Conservation (phyloP, 2,329 filamentous ascomycete species). For the Aurifilum marmelostoma region DNA sequence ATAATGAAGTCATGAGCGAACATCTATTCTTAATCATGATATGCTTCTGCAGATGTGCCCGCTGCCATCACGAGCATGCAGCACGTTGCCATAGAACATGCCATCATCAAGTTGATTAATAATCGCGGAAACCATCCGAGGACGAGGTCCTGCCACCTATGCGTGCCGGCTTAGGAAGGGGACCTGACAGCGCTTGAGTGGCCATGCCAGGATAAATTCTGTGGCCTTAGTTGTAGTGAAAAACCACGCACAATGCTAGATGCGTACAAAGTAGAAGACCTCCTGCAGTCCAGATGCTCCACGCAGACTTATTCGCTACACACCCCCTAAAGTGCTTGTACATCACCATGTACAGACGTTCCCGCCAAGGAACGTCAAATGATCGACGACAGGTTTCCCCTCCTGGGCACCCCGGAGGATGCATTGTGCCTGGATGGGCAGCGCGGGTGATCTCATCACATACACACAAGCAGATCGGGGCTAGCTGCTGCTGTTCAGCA, state of each 20-base stretch:
- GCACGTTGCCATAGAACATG: background rate
- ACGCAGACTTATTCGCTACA: too few relatives aligned
- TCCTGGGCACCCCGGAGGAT: background rate
- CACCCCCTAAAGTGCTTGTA: too few relatives aligned
- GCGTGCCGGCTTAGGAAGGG: background rate
- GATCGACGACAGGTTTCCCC: background rate
- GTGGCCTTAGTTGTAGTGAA: too few relatives aligned
- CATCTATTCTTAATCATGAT: background rate
- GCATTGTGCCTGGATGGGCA: background rate
- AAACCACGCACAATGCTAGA: too few relatives aligned
- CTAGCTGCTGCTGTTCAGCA: background rate
- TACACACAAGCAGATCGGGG: constrained; percentile 12
- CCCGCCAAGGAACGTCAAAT: background rate
- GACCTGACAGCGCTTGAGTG: too few relatives aligned
- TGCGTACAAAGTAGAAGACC: too few relatives aligned
- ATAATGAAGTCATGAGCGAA: background rate
- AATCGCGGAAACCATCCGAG: background rate
- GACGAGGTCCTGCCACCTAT: background rate
- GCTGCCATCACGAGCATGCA: background rate
- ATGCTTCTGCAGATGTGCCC: background rate
- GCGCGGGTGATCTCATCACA: background rate
- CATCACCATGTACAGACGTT: too few relatives aligned
- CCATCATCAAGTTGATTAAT: background rate
- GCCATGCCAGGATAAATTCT: too few relatives aligned
- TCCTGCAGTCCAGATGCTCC: too few relatives aligned